Conservation (phyloP, 169 alveolate species). For the Miamiensis avidus region DNA sequence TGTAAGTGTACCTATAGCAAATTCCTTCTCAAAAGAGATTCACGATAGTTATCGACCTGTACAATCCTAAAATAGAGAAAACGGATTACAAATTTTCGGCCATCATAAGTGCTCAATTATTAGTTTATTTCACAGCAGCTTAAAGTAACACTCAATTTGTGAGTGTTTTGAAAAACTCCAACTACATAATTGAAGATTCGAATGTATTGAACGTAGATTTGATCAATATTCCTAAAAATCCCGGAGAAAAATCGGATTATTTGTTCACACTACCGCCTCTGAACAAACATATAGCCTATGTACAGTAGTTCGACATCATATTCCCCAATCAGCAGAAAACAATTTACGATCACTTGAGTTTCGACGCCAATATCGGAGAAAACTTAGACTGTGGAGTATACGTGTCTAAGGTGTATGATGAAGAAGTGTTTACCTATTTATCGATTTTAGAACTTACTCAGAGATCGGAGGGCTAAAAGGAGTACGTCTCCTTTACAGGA, state of each 20-base stretch:
- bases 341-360: not conserved
- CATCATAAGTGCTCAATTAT: not conserved
- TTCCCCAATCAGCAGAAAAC: conserved; percentile 4
- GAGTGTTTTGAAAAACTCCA: not conserved
- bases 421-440: not conserved
- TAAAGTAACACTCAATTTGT: not conserved
- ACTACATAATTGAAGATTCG: not conserved
- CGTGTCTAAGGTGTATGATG: not conserved
- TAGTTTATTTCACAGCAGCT: not conserved
- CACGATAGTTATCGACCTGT: not conserved
- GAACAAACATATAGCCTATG: not conserved
- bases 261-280: conserved; percentile 15
- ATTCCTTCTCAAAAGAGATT: not conserved
- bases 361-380: not conserved
- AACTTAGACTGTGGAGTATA: conserved; percentile 8
- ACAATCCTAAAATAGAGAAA: not conserved
- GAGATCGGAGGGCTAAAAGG: not conserved
- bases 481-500: not conserved
- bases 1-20: not conserved
- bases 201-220: not conserved
- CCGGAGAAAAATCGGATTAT: conserved; percentile 8
- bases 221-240: conserved; percentile 3
- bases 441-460: not conserved
- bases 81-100: not conserved
- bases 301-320: not conserved